Evolutionary conservation across 2,329 filamentous ascomycete species (phyloP).

Genomic region (Botrytis cinerea): DNA sequence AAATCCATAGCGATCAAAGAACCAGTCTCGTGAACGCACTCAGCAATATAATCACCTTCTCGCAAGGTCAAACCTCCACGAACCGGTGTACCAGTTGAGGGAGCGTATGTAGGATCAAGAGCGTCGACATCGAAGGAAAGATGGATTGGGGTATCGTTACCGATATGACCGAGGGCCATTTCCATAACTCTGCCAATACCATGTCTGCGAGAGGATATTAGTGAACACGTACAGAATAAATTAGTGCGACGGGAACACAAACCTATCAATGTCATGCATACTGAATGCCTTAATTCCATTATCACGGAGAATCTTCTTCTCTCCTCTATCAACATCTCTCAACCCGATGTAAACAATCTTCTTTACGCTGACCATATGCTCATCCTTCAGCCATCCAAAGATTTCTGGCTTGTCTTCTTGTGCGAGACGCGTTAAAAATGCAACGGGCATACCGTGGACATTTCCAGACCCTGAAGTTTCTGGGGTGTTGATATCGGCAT

Average conservation of each 20-base stretch:
- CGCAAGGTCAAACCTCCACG: constrained; percentile 89
- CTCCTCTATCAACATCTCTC: constrained; percentile 86
- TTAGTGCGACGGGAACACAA: constrained; percentile 40
- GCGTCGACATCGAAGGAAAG: constrained; percentile 97
- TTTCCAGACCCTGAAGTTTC: constrained; percentile 89
- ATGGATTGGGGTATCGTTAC: constrained; percentile 92
- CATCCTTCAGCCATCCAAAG: constrained; percentile 85
- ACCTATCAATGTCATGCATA: constrained; percentile 97
- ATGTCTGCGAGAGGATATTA: constrained; percentile 54
- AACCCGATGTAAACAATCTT: constrained; percentile 98
- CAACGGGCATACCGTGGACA: constrained; percentile 96
- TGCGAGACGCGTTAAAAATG: constrained; percentile 85
- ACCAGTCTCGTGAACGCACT: constrained; percentile 78
- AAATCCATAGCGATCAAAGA: constrained; percentile 78
- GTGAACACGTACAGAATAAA: constrained; percentile 6
- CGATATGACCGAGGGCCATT: constrained; percentile 97
- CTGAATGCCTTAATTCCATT: constrained; percentile 93
- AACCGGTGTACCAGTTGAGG: constrained; percentile 92
- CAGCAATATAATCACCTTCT: constrained; percentile 96
- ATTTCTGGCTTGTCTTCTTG: constrained; percentile 72
- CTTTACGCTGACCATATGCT: constrained; percentile 67
- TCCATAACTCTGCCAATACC: constrained; percentile 96
- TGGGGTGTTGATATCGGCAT: constrained; percentile 96
- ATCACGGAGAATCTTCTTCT: constrained; percentile 89
- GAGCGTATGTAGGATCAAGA: constrained; percentile 93